phyloP scores from a whole-genome alignment of 306 rosid species.

The Glycine soja region DNA sequence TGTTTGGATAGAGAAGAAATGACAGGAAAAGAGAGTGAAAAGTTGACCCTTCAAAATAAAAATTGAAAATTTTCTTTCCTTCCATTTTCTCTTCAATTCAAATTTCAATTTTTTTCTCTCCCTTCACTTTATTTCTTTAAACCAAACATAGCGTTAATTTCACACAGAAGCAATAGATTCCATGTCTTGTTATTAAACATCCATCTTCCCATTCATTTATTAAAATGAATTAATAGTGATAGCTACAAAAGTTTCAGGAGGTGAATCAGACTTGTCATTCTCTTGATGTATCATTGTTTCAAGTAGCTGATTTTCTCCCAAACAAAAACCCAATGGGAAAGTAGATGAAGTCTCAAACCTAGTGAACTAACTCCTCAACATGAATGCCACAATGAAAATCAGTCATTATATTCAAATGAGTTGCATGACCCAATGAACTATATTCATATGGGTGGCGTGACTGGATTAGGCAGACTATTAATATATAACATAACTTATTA shows the following conservation, averaged over 20 bases:
- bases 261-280: slow-evolving; percentile 32
- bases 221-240: neutral
- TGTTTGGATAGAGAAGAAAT: too few species aligned
- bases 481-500: neutral
- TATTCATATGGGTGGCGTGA: neutral
- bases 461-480: neutral
- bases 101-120: too few species aligned
- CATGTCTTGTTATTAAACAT: slow-evolving; percentile 3
- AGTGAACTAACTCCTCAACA: slow-evolving; percentile 5
- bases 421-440: neutral
- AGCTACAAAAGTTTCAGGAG: slow-evolving; percentile 20
- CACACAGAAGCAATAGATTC: neutral
- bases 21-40: too few species aligned
- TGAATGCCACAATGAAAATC: slow-evolving; percentile 27
- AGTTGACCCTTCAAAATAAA: too few species aligned
- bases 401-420: slow-evolving; percentile 7
- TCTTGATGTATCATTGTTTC: neutral
- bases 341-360: slow-evolving; percentile 11
- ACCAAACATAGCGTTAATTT: neutral
- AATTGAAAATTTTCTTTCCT: too few species aligned
- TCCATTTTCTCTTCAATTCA: too few species aligned
- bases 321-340: neutral
- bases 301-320: neutral
- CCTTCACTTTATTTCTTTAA: neutral
- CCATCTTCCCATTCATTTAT: neutral